These are phyloP conservation scores for Fomitopsis schrenkii DNA, from an alignment of 1,284 basidiomycete genomes.

Conservation along the genomic window DNA sequence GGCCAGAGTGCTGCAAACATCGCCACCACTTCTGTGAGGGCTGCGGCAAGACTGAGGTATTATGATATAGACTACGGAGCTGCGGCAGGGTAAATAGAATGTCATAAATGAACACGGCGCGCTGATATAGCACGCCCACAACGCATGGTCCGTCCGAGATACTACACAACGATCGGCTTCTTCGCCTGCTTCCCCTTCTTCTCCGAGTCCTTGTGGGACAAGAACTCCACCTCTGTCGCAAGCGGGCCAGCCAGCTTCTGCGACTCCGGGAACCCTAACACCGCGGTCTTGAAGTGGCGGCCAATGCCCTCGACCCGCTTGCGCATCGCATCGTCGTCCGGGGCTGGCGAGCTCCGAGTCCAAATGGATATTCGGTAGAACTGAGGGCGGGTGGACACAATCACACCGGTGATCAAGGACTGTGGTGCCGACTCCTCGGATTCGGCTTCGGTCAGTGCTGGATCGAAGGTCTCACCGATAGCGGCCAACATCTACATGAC, in stretches of 20 bases:
- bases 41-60: not conserved
- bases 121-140: slow-evolving; percentile 7
- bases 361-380: slow-evolving; percentile 98
- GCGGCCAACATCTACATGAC: slow-evolving; percentile 85
- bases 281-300: slow-evolving; percentile 86
- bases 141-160: not conserved
- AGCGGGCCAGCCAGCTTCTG: slow-evolving; percentile 78
- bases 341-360: slow-evolving; percentile 79
- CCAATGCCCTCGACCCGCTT: slow-evolving; percentile 63
- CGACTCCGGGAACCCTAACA: slow-evolving; percentile 76
- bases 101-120: slow-evolving; percentile 18
- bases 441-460: slow-evolving; percentile 58
- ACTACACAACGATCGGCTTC: slow-evolving; percentile 68
- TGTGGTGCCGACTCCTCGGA: slow-evolving; percentile 42
- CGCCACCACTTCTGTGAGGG: not conserved
- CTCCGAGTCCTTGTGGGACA: slow-evolving; percentile 93
- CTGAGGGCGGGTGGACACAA: slow-evolving; percentile 90
- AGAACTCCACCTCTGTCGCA: slow-evolving; percentile 91
- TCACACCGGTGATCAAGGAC: slow-evolving; percentile 91
- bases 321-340: slow-evolving; percentile 41
- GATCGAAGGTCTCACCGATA: slow-evolving; percentile 95
- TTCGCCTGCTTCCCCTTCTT: slow-evolving; percentile 86
- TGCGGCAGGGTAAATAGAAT: slow-evolving; percentile 14
- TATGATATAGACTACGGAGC: not conserved
- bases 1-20: not conserved